Base-by-base conservation (phyloP, 1,284 basidiomycete genomes). In the Trametes polyzona region DNA sequence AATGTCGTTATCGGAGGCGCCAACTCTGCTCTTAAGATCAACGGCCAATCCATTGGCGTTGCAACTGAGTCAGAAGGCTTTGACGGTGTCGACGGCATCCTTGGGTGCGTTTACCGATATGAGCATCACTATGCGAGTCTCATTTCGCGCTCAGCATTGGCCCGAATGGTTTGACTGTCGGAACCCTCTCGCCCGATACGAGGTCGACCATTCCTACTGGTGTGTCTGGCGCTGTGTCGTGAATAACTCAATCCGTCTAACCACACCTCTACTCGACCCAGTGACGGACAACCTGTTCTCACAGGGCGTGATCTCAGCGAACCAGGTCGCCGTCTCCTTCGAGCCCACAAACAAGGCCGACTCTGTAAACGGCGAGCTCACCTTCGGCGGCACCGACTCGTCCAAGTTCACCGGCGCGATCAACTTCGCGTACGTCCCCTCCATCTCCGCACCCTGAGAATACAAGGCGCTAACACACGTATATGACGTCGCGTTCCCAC, bases 31-130 rank as follows among this genome's bases (percentile, higher is more conserved):
- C 47, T 69, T 27, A 55, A 26, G 12, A 62, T 63, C 33, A 48
- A 52, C 9, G 47, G 55, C 23, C 83, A 86, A 63, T 79, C 78
- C 4, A 82, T 85, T 52, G 83, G 82, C 54, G 80, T 80, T 39
- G 83, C 83, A 16, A 65, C 73, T 3, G 64, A 24, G 4, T 65
- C 74, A 59, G 69, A 57, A 35, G 78, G 71, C 8, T 68, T 71
- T 72, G 56, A 64, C 4, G 78, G 75, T 39, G 71, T 77, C 16
- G 77, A 84, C 63, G 78, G 78, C 30, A 83, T 84, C 58, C 66
- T 86, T 16, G 83, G 67, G 68, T 67, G 52, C 30, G 64, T 32
- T 4, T 21, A 9, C 19, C 21, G 10, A 19, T 8, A 11, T n/a
- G 14, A 14, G 11, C 21, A 16, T n/a, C 33, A 40, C 4, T 17